Percentiles rank a stretch among this genome's conserved stretches.
Evolutionary conservation across 2,329 filamentous ascomycete species (phyloP).

Genomic region (Fonsecaea pugnacius): DNA sequence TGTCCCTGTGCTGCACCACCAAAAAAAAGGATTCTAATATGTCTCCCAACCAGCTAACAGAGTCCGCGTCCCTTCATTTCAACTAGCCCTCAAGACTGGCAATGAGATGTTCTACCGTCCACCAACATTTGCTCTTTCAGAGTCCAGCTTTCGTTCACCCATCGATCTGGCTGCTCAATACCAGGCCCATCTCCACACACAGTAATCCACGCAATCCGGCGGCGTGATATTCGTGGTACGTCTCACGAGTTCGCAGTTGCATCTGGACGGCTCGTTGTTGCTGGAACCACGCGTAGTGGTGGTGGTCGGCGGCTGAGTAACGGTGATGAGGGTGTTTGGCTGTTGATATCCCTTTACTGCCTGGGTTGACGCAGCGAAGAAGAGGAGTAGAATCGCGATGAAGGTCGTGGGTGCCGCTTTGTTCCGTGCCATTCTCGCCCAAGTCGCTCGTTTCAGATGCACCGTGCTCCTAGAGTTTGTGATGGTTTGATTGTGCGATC

Average conservation of each 20-base stretch:
- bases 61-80: background rate
- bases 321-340: conserved; percentile 5
- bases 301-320: background rate
- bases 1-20: background rate
- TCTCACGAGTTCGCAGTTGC: conserved; percentile 13
- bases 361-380: background rate
- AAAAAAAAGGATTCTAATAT: background rate
- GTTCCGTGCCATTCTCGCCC: background rate
- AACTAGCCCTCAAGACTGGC: background rate
- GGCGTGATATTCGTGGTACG: conserved; percentile 17
- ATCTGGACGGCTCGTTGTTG: background rate
- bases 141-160: background rate
- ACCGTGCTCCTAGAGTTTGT: background rate
- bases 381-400: background rate
- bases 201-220: conserved; percentile 18
- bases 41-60: background rate
- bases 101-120: background rate
- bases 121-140: background rate
- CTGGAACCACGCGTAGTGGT: background rate
- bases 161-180: conserved; percentile 2
- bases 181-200: conserved; percentile 20
- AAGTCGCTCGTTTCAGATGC: background rate
- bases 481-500: background rate
- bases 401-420: background rate
- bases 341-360: conserved; percentile 12